phyloP scores from a whole-genome alignment of 208 protist species.

The Acanthamoeba castellanii region DNA sequence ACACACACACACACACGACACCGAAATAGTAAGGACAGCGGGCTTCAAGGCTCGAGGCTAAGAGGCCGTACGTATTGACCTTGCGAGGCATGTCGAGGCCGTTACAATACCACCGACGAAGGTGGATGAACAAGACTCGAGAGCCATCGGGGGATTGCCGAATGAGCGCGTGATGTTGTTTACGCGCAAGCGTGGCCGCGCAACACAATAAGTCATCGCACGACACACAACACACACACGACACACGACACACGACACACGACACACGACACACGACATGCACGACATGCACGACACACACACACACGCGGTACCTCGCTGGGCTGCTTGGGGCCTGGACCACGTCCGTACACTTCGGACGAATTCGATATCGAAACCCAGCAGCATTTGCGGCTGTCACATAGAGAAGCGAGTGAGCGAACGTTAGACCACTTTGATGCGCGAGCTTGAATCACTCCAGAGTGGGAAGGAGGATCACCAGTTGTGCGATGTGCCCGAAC shows the following conservation, averaged over 20 bases:
- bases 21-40: background rate
- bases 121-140: conserved; percentile 33
- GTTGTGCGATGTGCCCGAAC: conserved; percentile 62
- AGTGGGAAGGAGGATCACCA: background rate
- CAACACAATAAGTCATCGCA: no score
- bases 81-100: conserved; percentile 11
- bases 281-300: no score
- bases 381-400: conserved; percentile 60
- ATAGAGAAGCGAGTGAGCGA: no score
- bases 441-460: background rate
- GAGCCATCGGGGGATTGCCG: conserved; percentile 43
- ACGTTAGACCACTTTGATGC: background rate
- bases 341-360: conserved; percentile 20
- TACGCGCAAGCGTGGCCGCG: no score
- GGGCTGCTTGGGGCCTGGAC: background rate
- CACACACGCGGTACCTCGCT: background rate
- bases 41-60: no score
- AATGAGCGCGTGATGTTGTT: no score
- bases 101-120: conserved; percentile 61
- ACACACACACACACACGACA: no score
- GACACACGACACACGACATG: no score
- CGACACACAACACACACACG: no score
- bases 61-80: background rate
- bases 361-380: conserved; percentile 61
- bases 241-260: no score